phyloP scores from a whole-genome alignment of 768 basidiomycete genomes.

The Cystofilobasidium ferigula region DNA sequence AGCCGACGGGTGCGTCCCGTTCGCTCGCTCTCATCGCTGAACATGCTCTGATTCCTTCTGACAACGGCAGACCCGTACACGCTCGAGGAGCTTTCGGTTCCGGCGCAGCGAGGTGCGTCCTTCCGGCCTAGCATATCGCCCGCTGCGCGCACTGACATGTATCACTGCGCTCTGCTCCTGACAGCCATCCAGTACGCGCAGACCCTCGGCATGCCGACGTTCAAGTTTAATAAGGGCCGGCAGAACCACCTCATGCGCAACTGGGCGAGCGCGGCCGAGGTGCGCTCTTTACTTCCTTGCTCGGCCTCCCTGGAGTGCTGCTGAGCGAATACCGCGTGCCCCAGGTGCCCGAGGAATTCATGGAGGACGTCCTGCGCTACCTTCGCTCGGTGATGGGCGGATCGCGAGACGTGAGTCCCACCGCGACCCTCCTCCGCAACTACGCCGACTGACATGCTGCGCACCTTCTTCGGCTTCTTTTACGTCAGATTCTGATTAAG shows the following conservation, averaged over 20 bases:
- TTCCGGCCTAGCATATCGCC: neutral
- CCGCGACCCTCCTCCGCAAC: neutral
- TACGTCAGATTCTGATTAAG: neutral
- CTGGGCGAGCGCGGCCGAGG: neutral
- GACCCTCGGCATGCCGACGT: neutral
- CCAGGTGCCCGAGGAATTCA: slow-evolving; percentile 1
- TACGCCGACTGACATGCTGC: neutral
- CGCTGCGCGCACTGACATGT: neutral
- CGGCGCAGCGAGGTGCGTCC: neutral
- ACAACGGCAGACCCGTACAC: neutral
- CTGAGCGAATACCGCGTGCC: too few relatives aligned
- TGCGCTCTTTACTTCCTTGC: neutral
- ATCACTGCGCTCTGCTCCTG: neutral
- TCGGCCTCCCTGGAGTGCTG: too few relatives aligned
- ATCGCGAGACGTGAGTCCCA: neutral
- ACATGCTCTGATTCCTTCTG: neutral
- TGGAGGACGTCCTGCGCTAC: slow-evolving; percentile 4
- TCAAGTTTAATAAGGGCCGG: slow-evolving; percentile 9
- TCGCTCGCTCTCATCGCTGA: too few relatives aligned
- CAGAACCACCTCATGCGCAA: slow-evolving; percentile 9
- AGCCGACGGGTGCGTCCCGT: neutral
- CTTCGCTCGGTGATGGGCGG: slow-evolving; percentile 1
- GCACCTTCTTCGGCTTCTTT: neutral
- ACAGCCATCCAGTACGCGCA: slow-evolving; percentile 9
- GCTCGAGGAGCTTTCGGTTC: neutral